Evolutionary conservation across 2,329 filamentous ascomycete genomes (phyloP), one percentile per base, ranked within the genome.

Genomic region (Talaromyces sp.): DNA sequence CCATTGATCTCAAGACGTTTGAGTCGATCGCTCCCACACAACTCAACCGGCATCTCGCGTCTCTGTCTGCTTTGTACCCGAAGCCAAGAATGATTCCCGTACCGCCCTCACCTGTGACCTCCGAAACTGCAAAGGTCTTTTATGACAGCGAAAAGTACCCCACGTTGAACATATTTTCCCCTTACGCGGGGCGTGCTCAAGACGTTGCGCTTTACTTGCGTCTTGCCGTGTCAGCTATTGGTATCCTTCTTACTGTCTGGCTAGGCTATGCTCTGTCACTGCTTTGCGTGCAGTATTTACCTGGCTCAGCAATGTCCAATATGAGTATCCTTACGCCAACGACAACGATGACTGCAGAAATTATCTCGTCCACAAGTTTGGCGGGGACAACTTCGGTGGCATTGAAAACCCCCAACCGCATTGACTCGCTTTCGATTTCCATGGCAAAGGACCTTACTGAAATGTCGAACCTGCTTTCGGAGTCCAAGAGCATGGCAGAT

Each of bases 1-100:
- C 79, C 14, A 77, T 81, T 60, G 78, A 81, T 62, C 63, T 81
- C 53, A 71, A 73, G 62, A 79, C 77, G 0, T 81, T 81, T 57
- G 71, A 80, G 64, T 78, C 75, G 59, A 78, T 81, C 62, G 73
- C 78, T 14, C 74, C 78, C 13, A 67, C 72, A 13, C 78, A 80
- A 54, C 69, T 81, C 29, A 81, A 80, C 64, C 70, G 76, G 35
- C 80, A 81, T 59, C 65, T 81, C 26, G 77, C 78, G 31, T 78
- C 75, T 24, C 69, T 80, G 41, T 71, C 70, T 46, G 68, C 67
- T 21, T 62, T 32, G 60, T 61, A 32, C 70, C 67, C 35, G 58
- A 65, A 27, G 62, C 62, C 21, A 7, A 63, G 66, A 21, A 58
- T 46, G 19, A 46, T n/a, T 11, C 27, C 51, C n/a, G n/a, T 52